phyloP scores from a whole-genome alignment of 192 early-diverging fungal species.

The Oehlia diaphana region DNA sequence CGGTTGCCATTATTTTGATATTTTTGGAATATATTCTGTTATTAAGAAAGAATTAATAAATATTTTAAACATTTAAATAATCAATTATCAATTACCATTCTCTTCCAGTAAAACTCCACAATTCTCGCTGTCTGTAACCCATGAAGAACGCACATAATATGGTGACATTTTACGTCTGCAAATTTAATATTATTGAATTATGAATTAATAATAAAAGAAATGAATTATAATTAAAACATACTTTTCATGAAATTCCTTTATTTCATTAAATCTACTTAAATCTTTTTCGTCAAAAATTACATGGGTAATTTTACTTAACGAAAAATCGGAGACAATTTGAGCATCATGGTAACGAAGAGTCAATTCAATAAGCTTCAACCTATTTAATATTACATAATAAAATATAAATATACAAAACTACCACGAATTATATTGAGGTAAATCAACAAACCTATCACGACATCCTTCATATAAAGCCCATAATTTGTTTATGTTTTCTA shows the following conservation, averaged over 20 bases:
- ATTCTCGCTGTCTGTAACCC: conserved; percentile 15
- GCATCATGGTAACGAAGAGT: conserved; percentile 16
- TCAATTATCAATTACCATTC: neutral
- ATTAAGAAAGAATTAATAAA: neutral
- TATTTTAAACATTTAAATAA: neutral
- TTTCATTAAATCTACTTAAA: neutral
- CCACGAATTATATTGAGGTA: neutral
- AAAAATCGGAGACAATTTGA: neutral
- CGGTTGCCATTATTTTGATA: neutral
- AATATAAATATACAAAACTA: neutral
- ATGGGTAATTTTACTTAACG: neutral
- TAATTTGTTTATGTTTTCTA: neutral
- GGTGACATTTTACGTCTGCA: neutral
- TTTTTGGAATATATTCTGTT: neutral
- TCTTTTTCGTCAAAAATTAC: conserved; percentile 14
- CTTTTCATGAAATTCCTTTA: conserved; percentile 3
- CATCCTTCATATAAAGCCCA: conserved; percentile 11
- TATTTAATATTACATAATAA: neutral
- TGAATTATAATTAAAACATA: neutral
- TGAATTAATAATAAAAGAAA: neutral
- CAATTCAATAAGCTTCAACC: neutral
- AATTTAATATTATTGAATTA: neutral
- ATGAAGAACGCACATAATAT: neutral
- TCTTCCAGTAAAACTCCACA: neutral
- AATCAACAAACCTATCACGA: neutral